Conservation (phyloP, 2,329 filamentous ascomycete species). For the Lachnellula hyalina region DNA sequence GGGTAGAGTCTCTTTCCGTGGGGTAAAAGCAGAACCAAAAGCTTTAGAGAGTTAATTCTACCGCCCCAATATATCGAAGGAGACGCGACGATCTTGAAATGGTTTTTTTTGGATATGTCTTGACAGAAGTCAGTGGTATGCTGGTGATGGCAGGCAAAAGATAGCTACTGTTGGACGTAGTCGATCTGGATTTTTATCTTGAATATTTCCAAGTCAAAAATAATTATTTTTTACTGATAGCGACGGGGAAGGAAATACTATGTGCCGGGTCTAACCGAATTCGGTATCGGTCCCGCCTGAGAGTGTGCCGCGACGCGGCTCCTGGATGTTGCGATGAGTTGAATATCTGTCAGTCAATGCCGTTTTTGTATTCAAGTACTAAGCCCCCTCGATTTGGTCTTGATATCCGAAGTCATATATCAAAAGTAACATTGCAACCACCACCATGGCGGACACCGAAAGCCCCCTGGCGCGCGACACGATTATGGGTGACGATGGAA, state of each 20-base stretch:
- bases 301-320: neutral
- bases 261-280: neutral
- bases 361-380: too few relatives aligned
- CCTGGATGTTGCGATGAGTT: neutral
- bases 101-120: too few relatives aligned
- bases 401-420: neutral
- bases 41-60: too few relatives aligned
- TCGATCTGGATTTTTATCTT: neutral
- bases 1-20: too few relatives aligned
- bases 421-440: neutral
- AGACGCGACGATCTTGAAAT: too few relatives aligned
- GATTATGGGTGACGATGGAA: slow-evolving; percentile 13
- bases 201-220: neutral
- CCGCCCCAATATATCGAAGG: too few relatives aligned
- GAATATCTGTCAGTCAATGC: too few relatives aligned
- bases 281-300: neutral
- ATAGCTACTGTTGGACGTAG: neutral
- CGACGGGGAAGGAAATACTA: neutral
- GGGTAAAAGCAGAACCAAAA: too few relatives aligned
- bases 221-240: neutral
- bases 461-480: slow-evolving; percentile 7
- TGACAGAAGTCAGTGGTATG: too few relatives aligned
- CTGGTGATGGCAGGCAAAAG: too few relatives aligned
- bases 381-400: neutral
- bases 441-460: neutral